A percentile compares a stretch with the other conserved stretches of the same genome.
These are phyloP conservation scores for Penicillium ochrochloron DNA, from an alignment of 495 filamentous ascomycete genomes.

Conservation along the genomic window DNA sequence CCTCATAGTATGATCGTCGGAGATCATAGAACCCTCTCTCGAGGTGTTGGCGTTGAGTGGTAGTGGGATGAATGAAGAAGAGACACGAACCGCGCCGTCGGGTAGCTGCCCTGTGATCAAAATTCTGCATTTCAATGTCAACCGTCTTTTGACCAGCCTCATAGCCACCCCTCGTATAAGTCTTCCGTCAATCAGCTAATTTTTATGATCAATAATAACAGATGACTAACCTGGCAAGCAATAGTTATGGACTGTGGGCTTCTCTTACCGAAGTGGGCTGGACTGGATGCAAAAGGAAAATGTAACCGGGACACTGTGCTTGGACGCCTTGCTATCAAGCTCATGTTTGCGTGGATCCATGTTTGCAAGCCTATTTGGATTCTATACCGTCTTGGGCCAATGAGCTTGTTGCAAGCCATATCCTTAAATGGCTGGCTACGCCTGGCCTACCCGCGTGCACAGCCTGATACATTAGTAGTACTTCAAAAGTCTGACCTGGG, in stretches of 20 bases:
- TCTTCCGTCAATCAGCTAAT: background rate
- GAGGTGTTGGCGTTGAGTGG: background rate
- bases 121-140: constrained; percentile 1
- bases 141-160: background rate
- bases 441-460: background rate
- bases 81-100: constrained; percentile 1
- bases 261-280: background rate
- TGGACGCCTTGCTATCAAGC: background rate
- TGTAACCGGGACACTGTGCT: background rate
- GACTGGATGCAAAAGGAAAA: background rate
- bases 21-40: constrained; percentile 17
- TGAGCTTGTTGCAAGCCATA: background rate
- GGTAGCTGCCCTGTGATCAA: constrained; percentile 3
- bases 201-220: background rate
- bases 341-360: constrained; percentile 4
- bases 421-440: background rate
- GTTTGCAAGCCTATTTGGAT: background rate
- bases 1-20: constrained; percentile 8
- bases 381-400: background rate
- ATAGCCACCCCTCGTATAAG: constrained; percentile 6
- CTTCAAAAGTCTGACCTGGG: background rate
- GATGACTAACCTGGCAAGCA: background rate
- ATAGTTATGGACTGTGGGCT: background rate
- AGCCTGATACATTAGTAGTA: background rate
- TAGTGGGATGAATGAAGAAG: background rate